Evolutionary conservation across 2,329 filamentous ascomycete species (phyloP).

Genomic region (Penicillium sp.): DNA sequence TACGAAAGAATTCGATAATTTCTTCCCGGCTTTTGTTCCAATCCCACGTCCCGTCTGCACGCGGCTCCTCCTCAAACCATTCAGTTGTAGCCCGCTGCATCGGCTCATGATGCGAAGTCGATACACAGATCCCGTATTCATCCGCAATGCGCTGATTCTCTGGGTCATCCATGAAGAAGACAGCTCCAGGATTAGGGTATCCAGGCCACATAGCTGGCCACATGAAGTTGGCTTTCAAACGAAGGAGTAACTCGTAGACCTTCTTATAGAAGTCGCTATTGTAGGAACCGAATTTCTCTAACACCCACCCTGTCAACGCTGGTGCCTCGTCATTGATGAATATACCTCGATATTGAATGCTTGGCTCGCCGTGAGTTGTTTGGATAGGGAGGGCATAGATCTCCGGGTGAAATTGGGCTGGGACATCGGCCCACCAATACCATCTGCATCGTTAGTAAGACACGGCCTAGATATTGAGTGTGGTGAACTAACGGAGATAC

Average conservation of each 20-base stretch:
- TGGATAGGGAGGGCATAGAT: slow-evolving; percentile 58
- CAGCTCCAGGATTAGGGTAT: slow-evolving; percentile 49
- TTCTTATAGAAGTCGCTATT: slow-evolving; percentile 66
- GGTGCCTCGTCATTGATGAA: slow-evolving; percentile 73
- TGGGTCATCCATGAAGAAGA: slow-evolving; percentile 71
- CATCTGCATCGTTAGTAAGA: slow-evolving; percentile 38
- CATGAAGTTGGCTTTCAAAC: slow-evolving; percentile 70
- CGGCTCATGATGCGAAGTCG: slow-evolving; percentile 72
- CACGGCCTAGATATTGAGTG: neutral
- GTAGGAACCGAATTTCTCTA: slow-evolving; percentile 47
- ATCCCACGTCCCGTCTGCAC: slow-evolving; percentile 60
- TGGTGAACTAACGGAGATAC: slow-evolving; percentile 55
- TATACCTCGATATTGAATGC: slow-evolving; percentile 67
- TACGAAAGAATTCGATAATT: slow-evolving; percentile 67
- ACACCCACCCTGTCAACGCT: slow-evolving; percentile 66
- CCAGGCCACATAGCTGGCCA: slow-evolving; percentile 68
- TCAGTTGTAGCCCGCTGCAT: slow-evolving; percentile 60
- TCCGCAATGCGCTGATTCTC: slow-evolving; percentile 69
- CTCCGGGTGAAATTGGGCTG: slow-evolving; percentile 50
- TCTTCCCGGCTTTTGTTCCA: slow-evolving; percentile 70
- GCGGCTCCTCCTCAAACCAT: slow-evolving; percentile 31
- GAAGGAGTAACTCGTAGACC: slow-evolving; percentile 70
- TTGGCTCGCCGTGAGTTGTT: slow-evolving; percentile 60
- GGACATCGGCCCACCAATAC: slow-evolving; percentile 68
- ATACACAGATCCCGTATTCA: slow-evolving; percentile 72